phyloP scores from a whole-genome alignment of 345 rosid species.

The Triadica sebifera region DNA sequence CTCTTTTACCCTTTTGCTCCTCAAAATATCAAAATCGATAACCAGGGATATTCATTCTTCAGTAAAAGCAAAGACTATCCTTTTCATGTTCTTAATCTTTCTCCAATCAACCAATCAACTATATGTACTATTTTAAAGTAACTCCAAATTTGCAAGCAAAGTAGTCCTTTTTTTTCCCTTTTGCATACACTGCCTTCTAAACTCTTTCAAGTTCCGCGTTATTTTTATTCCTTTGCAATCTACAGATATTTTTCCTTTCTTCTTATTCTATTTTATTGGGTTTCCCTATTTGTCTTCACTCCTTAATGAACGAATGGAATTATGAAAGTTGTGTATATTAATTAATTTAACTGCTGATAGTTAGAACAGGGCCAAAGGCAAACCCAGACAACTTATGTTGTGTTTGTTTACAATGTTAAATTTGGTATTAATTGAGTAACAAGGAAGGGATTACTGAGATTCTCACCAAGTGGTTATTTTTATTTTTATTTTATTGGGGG shows the following conservation, averaged over 20 bases:
- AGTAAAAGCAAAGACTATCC: conserved; percentile 18
- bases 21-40: background rate
- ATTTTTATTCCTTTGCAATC: conserved; percentile 6
- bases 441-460: conserved; percentile 46
- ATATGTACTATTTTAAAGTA: background rate
- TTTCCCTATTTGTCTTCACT: conserved; percentile 15
- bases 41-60: background rate
- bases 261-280: conserved; percentile 13
- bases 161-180: conserved; percentile 3
- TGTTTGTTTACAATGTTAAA: conserved; percentile 45
- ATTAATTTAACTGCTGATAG: conserved; percentile 7
- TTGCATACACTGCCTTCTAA: background rate
- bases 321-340: background rate
- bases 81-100: conserved; percentile 12
- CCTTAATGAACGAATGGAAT: background rate
- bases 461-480: conserved; percentile 21
- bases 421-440: conserved; percentile 45
- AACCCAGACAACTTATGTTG: conserved; percentile 8
- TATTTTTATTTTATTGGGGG: conserved; percentile 11
- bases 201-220: background rate
- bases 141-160: conserved; percentile 27
- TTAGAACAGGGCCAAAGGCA: background rate
- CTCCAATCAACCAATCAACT: background rate
- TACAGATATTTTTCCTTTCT: conserved; percentile 25
- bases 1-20: background rate